These are phyloP conservation scores for Earliella scabrosa DNA, from an alignment of 1,284 basidiomycete genomes.

Conservation along the genomic window DNA sequence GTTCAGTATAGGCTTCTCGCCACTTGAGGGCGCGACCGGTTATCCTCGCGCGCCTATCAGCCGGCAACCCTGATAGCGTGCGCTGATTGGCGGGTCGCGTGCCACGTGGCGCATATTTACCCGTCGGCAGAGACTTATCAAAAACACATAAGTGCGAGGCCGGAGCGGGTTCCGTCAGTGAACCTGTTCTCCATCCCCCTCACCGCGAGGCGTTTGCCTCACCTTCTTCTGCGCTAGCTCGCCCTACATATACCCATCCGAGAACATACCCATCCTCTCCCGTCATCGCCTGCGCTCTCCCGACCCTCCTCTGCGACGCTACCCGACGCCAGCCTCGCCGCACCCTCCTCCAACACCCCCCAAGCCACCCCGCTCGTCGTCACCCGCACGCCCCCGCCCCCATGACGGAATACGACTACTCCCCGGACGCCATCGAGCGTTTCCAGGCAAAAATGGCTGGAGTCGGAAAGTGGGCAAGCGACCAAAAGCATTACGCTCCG, in stretches of 20 bases:
- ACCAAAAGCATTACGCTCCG: constrained; percentile 28
- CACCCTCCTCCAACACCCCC: background rate
- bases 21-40: background rate
- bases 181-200: constrained; percentile 11
- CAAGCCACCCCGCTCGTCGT: background rate
- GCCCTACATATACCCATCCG: constrained; percentile 23
- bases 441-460: constrained; percentile 45
- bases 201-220: constrained; percentile 24
- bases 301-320: constrained; percentile 5
- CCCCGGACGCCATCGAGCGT: constrained; percentile 51
- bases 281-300: constrained; percentile 9
- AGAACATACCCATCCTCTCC: constrained; percentile 15
- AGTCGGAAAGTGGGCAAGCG: constrained; percentile 47
- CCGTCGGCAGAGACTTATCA: background rate
- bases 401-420: constrained; percentile 64
- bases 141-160: background rate
- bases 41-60: background rate
- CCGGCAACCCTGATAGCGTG: background rate
- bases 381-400: constrained; percentile 2
- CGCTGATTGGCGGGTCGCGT: background rate
- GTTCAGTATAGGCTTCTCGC: background rate
- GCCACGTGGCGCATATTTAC: background rate
- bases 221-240: constrained; percentile 20
- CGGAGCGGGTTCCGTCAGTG: constrained; percentile 7
- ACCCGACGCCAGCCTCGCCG: constrained; percentile 9